These are phyloP conservation scores for Avena eriantha DNA, from an alignment of 176 grass and related monocot species.

Conservation along the genomic window DNA sequence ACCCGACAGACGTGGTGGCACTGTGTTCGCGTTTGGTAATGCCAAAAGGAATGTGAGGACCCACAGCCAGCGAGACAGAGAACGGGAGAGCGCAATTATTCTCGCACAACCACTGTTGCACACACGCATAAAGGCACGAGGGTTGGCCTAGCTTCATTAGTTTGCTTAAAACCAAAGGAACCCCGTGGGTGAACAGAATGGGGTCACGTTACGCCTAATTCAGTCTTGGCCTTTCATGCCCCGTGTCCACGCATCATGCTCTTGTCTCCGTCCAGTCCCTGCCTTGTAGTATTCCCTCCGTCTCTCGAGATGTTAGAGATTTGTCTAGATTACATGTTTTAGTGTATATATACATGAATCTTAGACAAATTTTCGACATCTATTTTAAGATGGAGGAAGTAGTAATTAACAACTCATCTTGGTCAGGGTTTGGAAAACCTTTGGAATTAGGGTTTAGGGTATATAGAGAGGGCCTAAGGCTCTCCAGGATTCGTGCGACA, in stretches of 20 bases:
- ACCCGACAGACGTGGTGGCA: slow-evolving; percentile 30
- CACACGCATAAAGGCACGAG: slow-evolving; percentile 35
- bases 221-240: slow-evolving; percentile 24
- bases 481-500: too few species aligned
- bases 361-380: too few species aligned
- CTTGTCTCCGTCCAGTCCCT: neutral
- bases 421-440: too few species aligned
- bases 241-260: slow-evolving; percentile 29
- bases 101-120: slow-evolving; percentile 46
- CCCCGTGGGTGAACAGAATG: neutral
- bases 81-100: slow-evolving; percentile 43
- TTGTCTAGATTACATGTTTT: too few species aligned
- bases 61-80: neutral
- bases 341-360: too few species aligned
- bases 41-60: slow-evolving; percentile 59
- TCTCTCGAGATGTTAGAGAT: too few species aligned
- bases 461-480: too few species aligned
- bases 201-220: slow-evolving; percentile 46
- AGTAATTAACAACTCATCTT: too few species aligned
- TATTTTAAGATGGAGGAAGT: too few species aligned
- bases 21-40: slow-evolving; percentile 53
- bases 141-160: neutral
- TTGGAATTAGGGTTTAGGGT: too few species aligned
- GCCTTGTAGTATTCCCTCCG: too few species aligned
- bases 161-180: slow-evolving; percentile 54